Evolutionary conservation across 2,329 filamentous ascomycete genomes (phyloP), one percentile per base, ranked within the genome.

Genomic region (Passalora sequoiae): DNA sequence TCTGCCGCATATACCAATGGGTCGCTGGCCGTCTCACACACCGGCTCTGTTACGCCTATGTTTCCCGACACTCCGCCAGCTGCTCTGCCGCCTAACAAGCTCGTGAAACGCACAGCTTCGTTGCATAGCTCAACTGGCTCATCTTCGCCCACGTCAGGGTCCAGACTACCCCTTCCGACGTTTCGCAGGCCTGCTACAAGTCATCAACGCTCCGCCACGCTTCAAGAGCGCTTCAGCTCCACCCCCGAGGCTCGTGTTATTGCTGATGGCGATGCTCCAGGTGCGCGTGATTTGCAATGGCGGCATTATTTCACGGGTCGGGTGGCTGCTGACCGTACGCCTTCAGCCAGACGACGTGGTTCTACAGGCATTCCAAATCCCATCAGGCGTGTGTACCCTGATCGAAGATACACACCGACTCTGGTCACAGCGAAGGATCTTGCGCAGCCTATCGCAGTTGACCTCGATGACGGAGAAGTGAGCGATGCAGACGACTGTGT

Each of bases 171-270:
- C 54, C 68, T 84, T 49, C 76, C 80, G 2, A 80, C 77, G 16
- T 73, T 89, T 46, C 79, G 83, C 46, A 73, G 85, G 55, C 86
- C 86, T 40, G 84, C 84, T 33, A 89, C 86, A 13, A 89, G 85
- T 62, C 84, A 89, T 59, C 84, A 89, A 61, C 75, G 86, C 56
- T 84, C 83, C 33, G 80, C 79, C 24, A 86, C 83, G 1, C 68
- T 87, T 20, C 79, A 85, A 54, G 57, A 59, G 13, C 45, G 45
- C 27, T 43, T 41, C 13, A 41, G 20, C 16, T 41, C 40, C 15
- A 44, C 45, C 38, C 38, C 31, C 12, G 47, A 40, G 27, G 44
- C 46, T 42, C 44, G 31, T 24, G 46, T 49, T 40, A 46, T 50
- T 31, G 37, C 24, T 19, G 49, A 45, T 40, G 45, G 39, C 21